Percentiles rank a stretch among this genome's conserved stretches.
Conservation (phyloP, 2,329 filamentous ascomycete genomes). For the Aspergillus candidus region DNA sequence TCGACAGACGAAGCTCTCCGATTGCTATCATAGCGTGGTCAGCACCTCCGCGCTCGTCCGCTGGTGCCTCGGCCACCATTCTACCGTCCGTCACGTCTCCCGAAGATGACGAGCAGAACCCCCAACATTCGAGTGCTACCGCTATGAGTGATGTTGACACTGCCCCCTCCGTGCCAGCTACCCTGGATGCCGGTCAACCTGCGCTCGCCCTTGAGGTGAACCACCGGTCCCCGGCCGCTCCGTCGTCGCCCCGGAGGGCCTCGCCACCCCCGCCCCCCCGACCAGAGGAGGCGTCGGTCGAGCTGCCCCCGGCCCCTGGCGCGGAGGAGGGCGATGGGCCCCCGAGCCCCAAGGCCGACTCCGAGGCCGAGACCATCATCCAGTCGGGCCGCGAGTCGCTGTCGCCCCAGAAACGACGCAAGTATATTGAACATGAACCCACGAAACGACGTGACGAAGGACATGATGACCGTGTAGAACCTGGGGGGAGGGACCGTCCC, state of each 20-base stretch:
- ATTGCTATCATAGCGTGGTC: conserved; percentile 16
- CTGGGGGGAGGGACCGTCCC: conserved; percentile 16
- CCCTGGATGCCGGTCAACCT: conserved; percentile 29
- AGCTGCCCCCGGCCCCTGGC: conserved; percentile 20
- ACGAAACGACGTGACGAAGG: conserved; percentile 24
- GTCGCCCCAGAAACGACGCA: conserved; percentile 43
- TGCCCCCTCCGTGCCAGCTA: conserved; percentile 34
- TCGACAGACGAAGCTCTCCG: not conserved
- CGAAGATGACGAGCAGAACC: conserved; percentile 41
- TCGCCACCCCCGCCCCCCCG: conserved; percentile 14
- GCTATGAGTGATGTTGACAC: conserved; percentile 45
- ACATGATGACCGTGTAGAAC: conserved; percentile 14
- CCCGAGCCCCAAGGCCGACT: conserved; percentile 39
- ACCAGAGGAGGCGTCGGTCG: conserved; percentile 18
- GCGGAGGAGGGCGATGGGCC: conserved; percentile 30
- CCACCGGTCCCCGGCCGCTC: conserved; percentile 17
- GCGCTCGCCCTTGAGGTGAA: conserved; percentile 30
- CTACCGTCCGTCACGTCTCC: conserved; percentile 31
- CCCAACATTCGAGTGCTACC: conserved; percentile 36
- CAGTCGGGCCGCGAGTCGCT: conserved; percentile 42
- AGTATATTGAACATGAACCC: conserved; percentile 34
- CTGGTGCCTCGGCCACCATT: conserved; percentile 30
- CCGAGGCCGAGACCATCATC: conserved; percentile 46
- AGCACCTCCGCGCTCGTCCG: conserved; percentile 28
- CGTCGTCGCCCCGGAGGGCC: conserved; percentile 19